phyloP scores from a whole-genome alignment of 2,329 filamentous ascomycete species.

The Epichloe typhina region DNA sequence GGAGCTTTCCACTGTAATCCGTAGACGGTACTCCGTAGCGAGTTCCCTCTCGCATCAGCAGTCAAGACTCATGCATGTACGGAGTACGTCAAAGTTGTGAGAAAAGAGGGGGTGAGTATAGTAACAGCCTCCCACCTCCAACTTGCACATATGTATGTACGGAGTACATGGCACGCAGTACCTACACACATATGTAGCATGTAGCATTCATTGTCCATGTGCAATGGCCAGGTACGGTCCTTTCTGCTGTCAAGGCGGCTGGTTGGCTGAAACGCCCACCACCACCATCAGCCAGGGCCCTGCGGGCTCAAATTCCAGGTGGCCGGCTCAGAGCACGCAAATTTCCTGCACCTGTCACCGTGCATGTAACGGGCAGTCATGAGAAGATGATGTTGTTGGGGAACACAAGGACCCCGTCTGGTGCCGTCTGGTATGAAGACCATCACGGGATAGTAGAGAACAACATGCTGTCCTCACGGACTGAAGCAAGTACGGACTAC shows the following conservation, averaged over 20 bases:
- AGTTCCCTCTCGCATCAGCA: background rate
- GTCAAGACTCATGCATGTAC: background rate
- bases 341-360: background rate
- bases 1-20: background rate
- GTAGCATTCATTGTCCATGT: background rate
- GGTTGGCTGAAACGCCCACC: constrained; percentile 9
- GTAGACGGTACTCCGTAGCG: too few species aligned
- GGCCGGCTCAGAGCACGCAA: background rate
- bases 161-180: too few species aligned
- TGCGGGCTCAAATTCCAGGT: background rate
- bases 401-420: too few species aligned
- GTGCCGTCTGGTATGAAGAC: too few species aligned
- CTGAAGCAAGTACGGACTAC: too few species aligned
- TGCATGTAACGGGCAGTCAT: background rate
- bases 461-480: too few species aligned
- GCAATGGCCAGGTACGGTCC: background rate
- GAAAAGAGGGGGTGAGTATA: background rate
- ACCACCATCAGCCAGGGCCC: background rate
- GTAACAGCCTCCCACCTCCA: background rate
- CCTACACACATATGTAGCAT: background rate
- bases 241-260: constrained; percentile 5
- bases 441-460: too few species aligned
- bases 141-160: background rate
- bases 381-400: background rate
- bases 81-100: background rate